phyloP scores from a whole-genome alignment of 1,284 basidiomycete genomes.

The Afroboletus lepidellus region DNA sequence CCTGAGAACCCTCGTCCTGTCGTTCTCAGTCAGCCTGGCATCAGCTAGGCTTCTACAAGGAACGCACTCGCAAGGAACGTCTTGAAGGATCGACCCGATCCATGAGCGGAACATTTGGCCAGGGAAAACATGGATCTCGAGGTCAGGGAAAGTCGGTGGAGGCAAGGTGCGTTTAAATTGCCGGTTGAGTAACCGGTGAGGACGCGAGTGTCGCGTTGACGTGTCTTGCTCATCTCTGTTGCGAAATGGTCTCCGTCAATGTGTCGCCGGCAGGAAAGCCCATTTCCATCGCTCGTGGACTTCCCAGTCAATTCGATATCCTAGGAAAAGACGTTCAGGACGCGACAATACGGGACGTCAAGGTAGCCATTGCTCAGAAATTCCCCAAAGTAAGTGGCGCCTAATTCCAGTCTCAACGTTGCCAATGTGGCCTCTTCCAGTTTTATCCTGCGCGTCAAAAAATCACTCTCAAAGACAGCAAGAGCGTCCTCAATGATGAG shows the following conservation, averaged over 20 bases:
- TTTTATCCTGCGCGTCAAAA: slow-evolving; percentile 73
- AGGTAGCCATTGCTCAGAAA: slow-evolving; percentile 53
- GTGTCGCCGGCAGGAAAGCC: slow-evolving; percentile 48
- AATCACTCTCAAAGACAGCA: slow-evolving; percentile 60
- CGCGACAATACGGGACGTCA: slow-evolving; percentile 59
- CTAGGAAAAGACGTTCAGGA: slow-evolving; percentile 43
- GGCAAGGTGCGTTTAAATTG: not conserved
- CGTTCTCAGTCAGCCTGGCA: slow-evolving; percentile 9
- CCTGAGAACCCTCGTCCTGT: slow-evolving; percentile 26
- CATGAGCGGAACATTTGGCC: not conserved
- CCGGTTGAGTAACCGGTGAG: slow-evolving; percentile 12
- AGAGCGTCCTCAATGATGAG: slow-evolving; percentile 62
- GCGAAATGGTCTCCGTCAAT: slow-evolving; percentile 59
- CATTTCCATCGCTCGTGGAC: slow-evolving; percentile 47
- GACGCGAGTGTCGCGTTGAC: too few species aligned
- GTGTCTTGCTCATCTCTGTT: not conserved
- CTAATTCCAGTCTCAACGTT: not conserved
- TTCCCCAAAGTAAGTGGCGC: slow-evolving; percentile 52
- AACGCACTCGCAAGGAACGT: slow-evolving; percentile 11
- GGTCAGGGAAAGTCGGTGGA: too few species aligned
- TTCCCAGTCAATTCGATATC: slow-evolving; percentile 60
- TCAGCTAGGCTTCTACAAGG: not conserved
- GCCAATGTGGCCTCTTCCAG: slow-evolving; percentile 38
- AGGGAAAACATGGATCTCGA: slow-evolving; percentile 11
- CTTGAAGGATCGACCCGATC: not conserved